Evolutionary conservation across 805 yeast species (phyloP).

Genomic region (Ogataea corticis): DNA sequence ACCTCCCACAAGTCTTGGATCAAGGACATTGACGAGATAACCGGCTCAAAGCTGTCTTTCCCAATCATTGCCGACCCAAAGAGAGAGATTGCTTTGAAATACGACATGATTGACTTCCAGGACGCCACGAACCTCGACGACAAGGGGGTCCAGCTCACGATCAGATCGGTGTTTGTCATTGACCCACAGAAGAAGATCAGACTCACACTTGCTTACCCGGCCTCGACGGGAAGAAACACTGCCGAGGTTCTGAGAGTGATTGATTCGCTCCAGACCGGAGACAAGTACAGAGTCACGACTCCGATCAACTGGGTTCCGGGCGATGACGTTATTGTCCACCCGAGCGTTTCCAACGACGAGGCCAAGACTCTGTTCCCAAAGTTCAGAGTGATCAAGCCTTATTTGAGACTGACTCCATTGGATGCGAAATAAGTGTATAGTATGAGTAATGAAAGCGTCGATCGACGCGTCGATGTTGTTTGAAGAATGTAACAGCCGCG

Average conservation of each 20-base stretch:
- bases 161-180: constrained; percentile 70
- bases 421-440: constrained; percentile 15
- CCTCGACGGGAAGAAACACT: constrained; percentile 74
- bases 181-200: constrained; percentile 67
- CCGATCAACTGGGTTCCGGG: constrained; percentile 74
- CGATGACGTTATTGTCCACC: constrained; percentile 72
- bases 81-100: constrained; percentile 58
- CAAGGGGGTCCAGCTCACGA: constrained; percentile 64
- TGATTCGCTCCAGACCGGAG: constrained; percentile 69
- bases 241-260: constrained; percentile 71
- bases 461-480: neutral
- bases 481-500: neutral
- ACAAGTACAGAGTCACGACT: constrained; percentile 60
- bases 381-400: constrained; percentile 60
- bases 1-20: constrained; percentile 68
- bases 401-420: constrained; percentile 56
- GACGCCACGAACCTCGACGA: constrained; percentile 67
- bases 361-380: constrained; percentile 64
- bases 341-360: constrained; percentile 58
- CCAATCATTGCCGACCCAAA: constrained; percentile 70
- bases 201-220: constrained; percentile 66
- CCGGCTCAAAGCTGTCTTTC: constrained; percentile 57
- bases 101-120: constrained; percentile 71
- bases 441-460: neutral
- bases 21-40: constrained; percentile 67